Conservation (phyloP, 768 basidiomycete species). For the Chiua virens region DNA sequence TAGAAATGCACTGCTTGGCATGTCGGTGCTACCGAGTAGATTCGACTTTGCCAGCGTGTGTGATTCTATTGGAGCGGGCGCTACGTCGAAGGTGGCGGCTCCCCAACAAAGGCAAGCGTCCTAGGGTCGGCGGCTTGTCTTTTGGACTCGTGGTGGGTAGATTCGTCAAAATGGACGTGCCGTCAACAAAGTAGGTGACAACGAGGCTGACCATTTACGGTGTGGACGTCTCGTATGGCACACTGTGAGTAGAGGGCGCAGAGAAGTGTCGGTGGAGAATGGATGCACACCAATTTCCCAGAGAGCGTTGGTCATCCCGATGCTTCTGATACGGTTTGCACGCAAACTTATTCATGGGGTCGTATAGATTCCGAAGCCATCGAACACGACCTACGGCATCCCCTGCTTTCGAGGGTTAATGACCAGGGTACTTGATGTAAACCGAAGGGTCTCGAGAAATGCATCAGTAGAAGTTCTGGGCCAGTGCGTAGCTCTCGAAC, state of each 20-base stretch:
- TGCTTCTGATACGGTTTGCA: constrained; percentile 24
- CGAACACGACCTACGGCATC: not conserved
- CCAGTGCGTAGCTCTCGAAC: constrained; percentile 19
- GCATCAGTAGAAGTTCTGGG: constrained; percentile 3
- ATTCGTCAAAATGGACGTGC: constrained; percentile 4
- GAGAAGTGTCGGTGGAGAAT: constrained; percentile 27
- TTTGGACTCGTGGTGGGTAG: constrained; percentile 7
- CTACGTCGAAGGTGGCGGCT: not conserved
- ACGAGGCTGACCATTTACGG: constrained; percentile 11
- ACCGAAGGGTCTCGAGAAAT: constrained; percentile 16
- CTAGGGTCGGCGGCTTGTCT: constrained; percentile 9
- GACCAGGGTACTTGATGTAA: constrained; percentile 17
- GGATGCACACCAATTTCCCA: constrained; percentile 24
- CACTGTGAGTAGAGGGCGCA: constrained; percentile 21
- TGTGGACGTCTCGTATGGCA: constrained; percentile 6
- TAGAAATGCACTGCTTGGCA: no score
- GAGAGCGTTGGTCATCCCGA: constrained; percentile 9
- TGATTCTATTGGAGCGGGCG: not conserved
- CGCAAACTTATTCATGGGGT: constrained; percentile 1
- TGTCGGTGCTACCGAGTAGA: not conserved
- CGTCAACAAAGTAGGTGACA: constrained; percentile 3
- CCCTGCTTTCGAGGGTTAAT: constrained; percentile 22
- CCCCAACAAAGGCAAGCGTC: not conserved
- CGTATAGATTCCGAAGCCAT: constrained; percentile 14
- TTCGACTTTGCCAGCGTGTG: not conserved